These are phyloP conservation scores for Eucalyptus paniculata DNA, from an alignment of 345 rosid genomes.

Conservation along the genomic window DNA sequence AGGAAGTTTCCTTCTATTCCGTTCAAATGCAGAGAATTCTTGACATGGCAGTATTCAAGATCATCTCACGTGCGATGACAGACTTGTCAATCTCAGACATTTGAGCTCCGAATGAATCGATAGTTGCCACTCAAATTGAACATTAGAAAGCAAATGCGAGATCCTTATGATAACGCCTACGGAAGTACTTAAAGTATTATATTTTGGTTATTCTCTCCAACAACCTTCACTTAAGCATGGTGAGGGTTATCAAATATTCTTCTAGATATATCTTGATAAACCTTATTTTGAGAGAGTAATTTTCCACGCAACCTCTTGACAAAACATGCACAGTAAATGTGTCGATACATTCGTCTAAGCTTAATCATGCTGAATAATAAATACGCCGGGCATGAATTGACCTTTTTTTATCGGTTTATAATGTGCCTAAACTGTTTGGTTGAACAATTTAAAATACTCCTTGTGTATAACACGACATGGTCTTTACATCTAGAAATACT, in stretches of 20 bases:
- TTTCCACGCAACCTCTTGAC: neutral
- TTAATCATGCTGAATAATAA: neutral
- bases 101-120: neutral
- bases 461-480: neutral
- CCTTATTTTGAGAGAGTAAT: neutral
- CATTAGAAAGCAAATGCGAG: neutral
- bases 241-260: neutral
- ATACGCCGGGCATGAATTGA: neutral
- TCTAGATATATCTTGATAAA: neutral
- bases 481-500: neutral
- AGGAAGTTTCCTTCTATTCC: neutral
- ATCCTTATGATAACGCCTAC: neutral
- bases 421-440: neutral
- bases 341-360: neutral
- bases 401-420: neutral
- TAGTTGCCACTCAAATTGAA: neutral
- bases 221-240: neutral
- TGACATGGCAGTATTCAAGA: neutral
- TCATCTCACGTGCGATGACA: neutral
- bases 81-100: neutral
- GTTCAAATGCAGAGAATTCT: neutral
- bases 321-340: neutral
- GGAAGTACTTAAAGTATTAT: neutral
- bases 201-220: neutral
- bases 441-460: neutral